Conservation (phyloP, 345 rosid species). For the Populus pruinosa region DNA sequence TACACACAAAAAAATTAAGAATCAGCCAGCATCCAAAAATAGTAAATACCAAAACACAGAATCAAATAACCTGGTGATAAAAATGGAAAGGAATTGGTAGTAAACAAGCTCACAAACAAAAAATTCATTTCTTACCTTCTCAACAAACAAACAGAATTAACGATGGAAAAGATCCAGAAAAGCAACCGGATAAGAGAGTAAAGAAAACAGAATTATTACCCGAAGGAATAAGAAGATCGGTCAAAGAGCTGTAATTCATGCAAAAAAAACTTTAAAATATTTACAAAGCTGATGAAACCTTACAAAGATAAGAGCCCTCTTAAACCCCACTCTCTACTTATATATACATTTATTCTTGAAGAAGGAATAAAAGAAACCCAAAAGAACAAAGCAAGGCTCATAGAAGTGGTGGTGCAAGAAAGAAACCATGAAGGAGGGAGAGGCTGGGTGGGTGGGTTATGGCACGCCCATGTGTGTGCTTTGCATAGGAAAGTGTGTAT, state of each 20-base stretch:
- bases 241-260: background rate
- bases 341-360: too few species aligned
- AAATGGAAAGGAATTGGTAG: too few species aligned
- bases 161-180: slow-evolving; percentile 6
- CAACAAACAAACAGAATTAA: background rate
- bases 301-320: background rate
- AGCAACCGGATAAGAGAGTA: background rate
- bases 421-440: background rate
- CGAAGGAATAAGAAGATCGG: slow-evolving; percentile 22
- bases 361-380: too few species aligned
- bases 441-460: slow-evolving; percentile 43
- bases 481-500: background rate
- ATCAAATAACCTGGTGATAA: background rate
- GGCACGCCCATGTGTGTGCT: slow-evolving; percentile 3
- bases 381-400: background rate
- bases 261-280: background rate
- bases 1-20: background rate
- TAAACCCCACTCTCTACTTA: background rate
- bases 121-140: background rate
- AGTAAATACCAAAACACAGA: background rate
- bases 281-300: background rate
- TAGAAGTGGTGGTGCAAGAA: background rate
- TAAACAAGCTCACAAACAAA: background rate
- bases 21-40: background rate
- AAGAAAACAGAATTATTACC: slow-evolving; percentile 32